Evolutionary conservation across 208 protist species (phyloP), one percentile per base, ranked within the genome.

Genomic region (Leishmania gerbilli): DNA sequence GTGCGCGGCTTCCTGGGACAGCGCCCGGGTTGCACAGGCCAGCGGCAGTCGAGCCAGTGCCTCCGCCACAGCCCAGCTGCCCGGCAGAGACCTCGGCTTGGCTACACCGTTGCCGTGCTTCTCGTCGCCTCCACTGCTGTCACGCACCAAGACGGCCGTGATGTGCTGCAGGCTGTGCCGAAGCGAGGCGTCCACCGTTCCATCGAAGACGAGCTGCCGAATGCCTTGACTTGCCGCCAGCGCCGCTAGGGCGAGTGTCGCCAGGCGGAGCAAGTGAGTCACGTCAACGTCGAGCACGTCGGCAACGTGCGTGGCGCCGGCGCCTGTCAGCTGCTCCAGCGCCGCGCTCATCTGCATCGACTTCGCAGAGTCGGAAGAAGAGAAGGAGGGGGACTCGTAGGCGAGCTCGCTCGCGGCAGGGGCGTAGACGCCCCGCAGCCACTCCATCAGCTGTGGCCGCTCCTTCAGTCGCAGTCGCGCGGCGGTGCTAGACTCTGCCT

Each of bases 181-280:
- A 24, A 88, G 74, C 37, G 76, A 77, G 60, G 79, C 60, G 9
- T 82, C 84, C 74, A 90, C 77, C 69, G 84, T 80, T 60, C 80
- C 84, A 1, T 81, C 75, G 11, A 84, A 62, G 67, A 81, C 71
- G 47, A 90, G 80, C 76, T 88, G 80, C 27, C 83, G 86, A 58
- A 90, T 81, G 68, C 82, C 76, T 24, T 77, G 82, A 34, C 78
- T 74, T 17, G 74, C 76, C 31, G 80, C 71, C 17, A 87, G 69
- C 31, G 83, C 87, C 37, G 85, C 81, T 74, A 87, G 83, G 15
- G 76, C 75, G 45, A 90, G 79, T 7, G 83, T 84, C 15, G 87
- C 80, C n/a, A 81, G 72, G 58, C 84, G 71, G 21, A 90, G 75
- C 7, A 77, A 56, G 13, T 84, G 77, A 24, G 82, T 87, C 49